Conservation (phyloP, 2,329 filamentous ascomycete species). For the Lachnellula willkommii region DNA sequence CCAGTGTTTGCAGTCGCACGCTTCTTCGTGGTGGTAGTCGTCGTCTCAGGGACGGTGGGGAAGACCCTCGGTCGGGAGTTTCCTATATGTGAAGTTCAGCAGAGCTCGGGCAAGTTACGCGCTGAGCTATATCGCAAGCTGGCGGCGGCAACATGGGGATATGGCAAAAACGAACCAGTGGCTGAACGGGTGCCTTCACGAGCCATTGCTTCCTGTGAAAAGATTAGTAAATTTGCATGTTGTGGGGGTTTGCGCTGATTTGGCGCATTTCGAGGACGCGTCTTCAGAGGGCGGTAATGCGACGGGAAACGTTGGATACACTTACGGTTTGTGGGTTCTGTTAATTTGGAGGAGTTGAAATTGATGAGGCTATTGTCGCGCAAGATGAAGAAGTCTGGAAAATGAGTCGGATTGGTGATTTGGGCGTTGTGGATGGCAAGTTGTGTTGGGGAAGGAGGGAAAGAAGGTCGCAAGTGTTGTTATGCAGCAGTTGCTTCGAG, state of each 20-base stretch:
- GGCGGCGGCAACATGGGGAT: conserved; percentile 8
- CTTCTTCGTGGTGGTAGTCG: conserved; percentile 24
- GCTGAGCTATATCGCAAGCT: conserved; percentile 19
- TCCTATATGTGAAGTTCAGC: conserved; percentile 26
- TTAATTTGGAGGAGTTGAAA: neutral
- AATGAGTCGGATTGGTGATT: conserved; percentile 11
- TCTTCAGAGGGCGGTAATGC: conserved; percentile 16
- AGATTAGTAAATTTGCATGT: conserved; percentile 21
- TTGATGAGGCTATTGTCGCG: conserved; percentile 13
- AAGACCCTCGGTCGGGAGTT: conserved; percentile 27
- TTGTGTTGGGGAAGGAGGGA: conserved; percentile 13
- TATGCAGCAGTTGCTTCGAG: conserved; percentile 16
- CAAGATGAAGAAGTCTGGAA: conserved; percentile 2
- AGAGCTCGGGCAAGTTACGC: conserved; percentile 17
- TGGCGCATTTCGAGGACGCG: conserved; percentile 26
- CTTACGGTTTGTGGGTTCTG: conserved; percentile 19
- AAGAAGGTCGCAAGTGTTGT: conserved; percentile 18
- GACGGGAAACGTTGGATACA: conserved; percentile 18
- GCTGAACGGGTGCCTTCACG: conserved; percentile 28
- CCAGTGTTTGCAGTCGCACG: conserved; percentile 27
- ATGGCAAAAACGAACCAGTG: conserved; percentile 24
- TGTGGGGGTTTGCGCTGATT: conserved; percentile 18
- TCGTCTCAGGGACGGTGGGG: conserved; percentile 24
- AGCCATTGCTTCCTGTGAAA: conserved; percentile 26
- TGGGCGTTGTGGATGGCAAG: conserved; percentile 16